Conservation (phyloP, 1,139 yeast genomes). For the Yamadazyma diddensiae region DNA sequence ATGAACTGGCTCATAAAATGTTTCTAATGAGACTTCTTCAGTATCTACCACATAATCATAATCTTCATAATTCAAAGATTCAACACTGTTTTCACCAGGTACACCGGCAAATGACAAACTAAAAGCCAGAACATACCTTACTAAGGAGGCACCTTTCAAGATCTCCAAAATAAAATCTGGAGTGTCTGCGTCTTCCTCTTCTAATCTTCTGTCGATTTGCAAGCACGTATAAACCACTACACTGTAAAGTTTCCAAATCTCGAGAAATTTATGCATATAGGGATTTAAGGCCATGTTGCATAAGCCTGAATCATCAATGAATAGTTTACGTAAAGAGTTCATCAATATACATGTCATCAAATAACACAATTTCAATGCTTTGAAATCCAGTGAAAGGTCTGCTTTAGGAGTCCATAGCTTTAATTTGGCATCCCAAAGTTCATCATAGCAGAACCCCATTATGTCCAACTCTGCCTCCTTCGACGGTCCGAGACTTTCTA, state of each 20-base stretch:
- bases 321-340: conserved; percentile 51
- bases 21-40: conserved; percentile 14
- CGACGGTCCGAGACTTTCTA: conserved; percentile 11
- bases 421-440: conserved; percentile 40
- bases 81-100: background rate
- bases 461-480: conserved; percentile 13
- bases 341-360: conserved; percentile 42
- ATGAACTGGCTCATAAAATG: conserved; percentile 61
- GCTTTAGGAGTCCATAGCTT: conserved; percentile 53
- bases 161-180: conserved; percentile 52
- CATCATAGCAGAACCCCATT: conserved; percentile 20
- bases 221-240: conserved; percentile 54
- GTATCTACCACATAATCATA: conserved; percentile 1
- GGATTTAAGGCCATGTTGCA: conserved; percentile 54
- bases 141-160: conserved; percentile 61
- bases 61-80: background rate
- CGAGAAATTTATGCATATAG: conserved; percentile 52
- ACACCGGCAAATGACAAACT: no score
- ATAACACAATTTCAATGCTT: conserved; percentile 31
- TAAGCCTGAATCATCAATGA: conserved; percentile 25
- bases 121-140: conserved; percentile 59
- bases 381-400: conserved; percentile 25
- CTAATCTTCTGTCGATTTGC: conserved; percentile 62
- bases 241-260: conserved; percentile 65
- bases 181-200: conserved; percentile 39